Percentiles rank a stretch among this genome's conserved stretches.
Conservation (phyloP, 306 rosid genomes). For the Trichosanthes cucumerina region DNA sequence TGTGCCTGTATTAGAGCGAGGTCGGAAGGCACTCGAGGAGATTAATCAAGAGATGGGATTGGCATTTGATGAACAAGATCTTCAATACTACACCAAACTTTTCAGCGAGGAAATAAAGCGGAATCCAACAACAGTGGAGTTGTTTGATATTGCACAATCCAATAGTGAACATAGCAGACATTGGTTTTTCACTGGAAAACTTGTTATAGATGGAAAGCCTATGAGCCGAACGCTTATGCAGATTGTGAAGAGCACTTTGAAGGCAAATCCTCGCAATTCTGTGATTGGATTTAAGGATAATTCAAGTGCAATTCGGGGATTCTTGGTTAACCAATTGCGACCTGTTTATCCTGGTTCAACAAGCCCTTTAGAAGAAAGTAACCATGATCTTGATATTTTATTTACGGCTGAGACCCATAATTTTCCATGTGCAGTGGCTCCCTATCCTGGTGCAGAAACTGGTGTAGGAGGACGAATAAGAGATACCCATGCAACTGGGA, state of each 20-base stretch:
- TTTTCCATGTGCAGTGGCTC: slow-evolving; percentile 97
- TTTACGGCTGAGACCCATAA: slow-evolving; percentile 94
- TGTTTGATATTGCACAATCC: slow-evolving; percentile 91
- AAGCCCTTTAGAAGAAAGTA: slow-evolving; percentile 31
- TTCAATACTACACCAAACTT: slow-evolving; percentile 66
- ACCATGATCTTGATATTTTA: slow-evolving; percentile 49
- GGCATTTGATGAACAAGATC: slow-evolving; percentile 90
- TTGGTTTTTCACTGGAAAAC: slow-evolving; percentile 85
- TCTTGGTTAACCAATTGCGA: slow-evolving; percentile 51
- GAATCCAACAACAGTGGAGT: slow-evolving; percentile 73
- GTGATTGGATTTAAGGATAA: slow-evolving; percentile 91
- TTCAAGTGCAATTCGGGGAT: slow-evolving; percentile 87
- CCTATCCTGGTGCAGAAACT: slow-evolving; percentile 93
- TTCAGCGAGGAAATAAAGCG: slow-evolving; percentile 69
- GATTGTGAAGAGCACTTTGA: slow-evolving; percentile 80
- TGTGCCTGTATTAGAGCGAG: slow-evolving; percentile 72
- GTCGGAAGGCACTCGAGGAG: slow-evolving; percentile 73
- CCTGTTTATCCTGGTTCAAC: slow-evolving; percentile 64
- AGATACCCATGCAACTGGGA: slow-evolving; percentile 94
- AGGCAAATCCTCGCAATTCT: slow-evolving; percentile 70
- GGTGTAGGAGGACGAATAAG: slow-evolving; percentile 95
- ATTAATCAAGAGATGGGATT: slow-evolving; percentile 76
- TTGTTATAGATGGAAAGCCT: slow-evolving; percentile 55
- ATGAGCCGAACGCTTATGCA: slow-evolving; percentile 78
- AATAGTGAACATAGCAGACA: slow-evolving; percentile 91